Conservation (phyloP, 345 rosid genomes). For the Citrus glauca region DNA sequence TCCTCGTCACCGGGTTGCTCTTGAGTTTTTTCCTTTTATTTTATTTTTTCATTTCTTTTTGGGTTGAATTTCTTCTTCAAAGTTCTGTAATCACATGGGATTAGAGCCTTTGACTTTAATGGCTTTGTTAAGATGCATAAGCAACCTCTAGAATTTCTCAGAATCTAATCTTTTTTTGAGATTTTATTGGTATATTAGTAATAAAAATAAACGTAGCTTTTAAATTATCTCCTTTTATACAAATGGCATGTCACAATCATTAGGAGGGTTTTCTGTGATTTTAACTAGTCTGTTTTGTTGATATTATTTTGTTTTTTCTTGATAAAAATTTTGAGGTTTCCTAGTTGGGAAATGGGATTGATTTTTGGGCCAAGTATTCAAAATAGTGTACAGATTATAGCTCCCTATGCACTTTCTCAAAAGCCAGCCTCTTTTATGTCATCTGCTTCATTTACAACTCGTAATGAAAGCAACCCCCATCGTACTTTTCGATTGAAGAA, state of each 20-base stretch:
- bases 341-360: constrained; percentile 19
- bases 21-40: neutral
- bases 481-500: neutral
- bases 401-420: neutral
- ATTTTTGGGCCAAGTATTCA: constrained; percentile 26
- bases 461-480: neutral
- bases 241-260: neutral
- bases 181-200: neutral
- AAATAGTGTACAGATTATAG: constrained; percentile 4
- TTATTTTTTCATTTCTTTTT: neutral
- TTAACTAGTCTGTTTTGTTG: neutral
- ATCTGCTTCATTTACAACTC: constrained; percentile 4
- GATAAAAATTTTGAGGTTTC: neutral
- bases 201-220: neutral
- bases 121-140: constrained; percentile 7
- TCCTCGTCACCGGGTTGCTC: neutral
- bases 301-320: neutral
- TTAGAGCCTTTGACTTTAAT: constrained; percentile 10
- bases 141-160: constrained; percentile 14
- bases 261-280: constrained; percentile 17
- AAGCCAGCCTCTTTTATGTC: constrained; percentile 7
- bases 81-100: constrained; percentile 1
- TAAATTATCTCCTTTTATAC: neutral
- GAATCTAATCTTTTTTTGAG: neutral
- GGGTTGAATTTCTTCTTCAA: neutral